phyloP scores from a whole-genome alignment of 2,329 filamentous ascomycete species.

The Fusarium protoensiforme region DNA sequence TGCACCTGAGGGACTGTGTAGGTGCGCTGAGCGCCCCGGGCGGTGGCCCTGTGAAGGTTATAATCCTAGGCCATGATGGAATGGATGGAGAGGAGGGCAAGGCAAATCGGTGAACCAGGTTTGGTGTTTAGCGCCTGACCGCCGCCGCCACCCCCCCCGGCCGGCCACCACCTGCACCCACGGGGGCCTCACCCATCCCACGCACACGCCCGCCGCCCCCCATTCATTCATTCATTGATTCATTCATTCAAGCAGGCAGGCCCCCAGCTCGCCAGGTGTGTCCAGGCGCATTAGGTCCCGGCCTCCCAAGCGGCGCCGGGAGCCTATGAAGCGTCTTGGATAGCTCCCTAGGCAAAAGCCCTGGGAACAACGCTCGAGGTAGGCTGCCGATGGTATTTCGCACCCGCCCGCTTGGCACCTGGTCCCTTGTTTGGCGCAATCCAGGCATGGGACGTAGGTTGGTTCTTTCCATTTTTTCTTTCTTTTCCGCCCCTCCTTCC shows the following conservation, averaged over 20 bases:
- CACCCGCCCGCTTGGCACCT: conserved; percentile 20
- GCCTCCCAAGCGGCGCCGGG: conserved; percentile 17
- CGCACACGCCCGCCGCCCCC: neutral
- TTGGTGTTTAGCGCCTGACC: conserved; percentile 13
- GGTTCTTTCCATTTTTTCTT: neutral
- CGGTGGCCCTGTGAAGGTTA: neutral
- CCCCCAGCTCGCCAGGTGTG: neutral
- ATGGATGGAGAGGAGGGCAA: neutral
- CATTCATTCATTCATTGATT: neutral
- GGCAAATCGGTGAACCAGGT: neutral
- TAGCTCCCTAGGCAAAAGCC: neutral
- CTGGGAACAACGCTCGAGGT: conserved; percentile 1
- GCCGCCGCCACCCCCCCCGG: neutral
- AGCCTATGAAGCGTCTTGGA: conserved; percentile 30
- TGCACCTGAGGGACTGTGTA: neutral
- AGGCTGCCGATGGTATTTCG: conserved; percentile 28
- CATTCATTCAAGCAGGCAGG: neutral
- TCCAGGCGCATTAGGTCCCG: conserved; percentile 33
- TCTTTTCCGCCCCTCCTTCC: conserved; percentile 10
- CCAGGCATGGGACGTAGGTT: neutral
- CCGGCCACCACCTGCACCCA: neutral
- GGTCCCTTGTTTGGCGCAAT: conserved; percentile 18
- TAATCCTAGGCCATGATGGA: neutral
- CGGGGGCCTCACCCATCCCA: conserved; percentile 1
- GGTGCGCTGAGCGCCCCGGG: neutral